Conservation (phyloP, 2,329 filamentous ascomycete species). For the Pseudonectria foliicola region DNA sequence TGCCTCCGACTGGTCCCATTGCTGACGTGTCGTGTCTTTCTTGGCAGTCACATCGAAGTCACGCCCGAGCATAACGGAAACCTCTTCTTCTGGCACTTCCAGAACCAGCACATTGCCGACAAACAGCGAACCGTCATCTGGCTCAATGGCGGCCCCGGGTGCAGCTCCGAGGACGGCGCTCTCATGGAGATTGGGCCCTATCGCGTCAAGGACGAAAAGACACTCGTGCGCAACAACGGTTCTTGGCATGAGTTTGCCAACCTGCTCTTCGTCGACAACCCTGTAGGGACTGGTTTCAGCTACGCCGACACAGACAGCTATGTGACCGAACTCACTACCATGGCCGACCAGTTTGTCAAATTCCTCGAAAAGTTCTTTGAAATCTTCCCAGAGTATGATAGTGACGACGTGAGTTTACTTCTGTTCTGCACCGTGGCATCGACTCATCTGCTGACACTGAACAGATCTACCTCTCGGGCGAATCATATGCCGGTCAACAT, state of each 20-base stretch:
- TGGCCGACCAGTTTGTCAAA: conserved; percentile 79
- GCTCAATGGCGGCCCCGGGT: conserved; percentile 95
- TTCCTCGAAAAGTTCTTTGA: conserved; percentile 91
- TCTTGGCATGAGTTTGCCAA: conserved; percentile 99
- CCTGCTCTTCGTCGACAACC: conserved; percentile 92
- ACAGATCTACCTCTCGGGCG: conserved; percentile 87
- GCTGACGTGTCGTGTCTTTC: conserved; percentile 16
- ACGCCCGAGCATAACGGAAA: conserved; percentile 81
- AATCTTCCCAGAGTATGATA: conserved; percentile 84
- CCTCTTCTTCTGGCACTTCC: conserved; percentile 97
- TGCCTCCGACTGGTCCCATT: not conserved
- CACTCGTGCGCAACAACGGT: conserved; percentile 75
- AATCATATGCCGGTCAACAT: conserved; percentile 94
- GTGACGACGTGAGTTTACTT: conserved; percentile 74
- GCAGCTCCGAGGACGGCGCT: conserved; percentile 93
- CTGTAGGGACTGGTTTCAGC: conserved; percentile 93
- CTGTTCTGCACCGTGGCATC: not conserved
- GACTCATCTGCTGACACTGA: conserved; percentile 11
- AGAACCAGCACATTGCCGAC: conserved; percentile 92
- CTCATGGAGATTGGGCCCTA: conserved; percentile 97
- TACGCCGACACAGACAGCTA: conserved; percentile 89
- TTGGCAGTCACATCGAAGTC: conserved; percentile 78
- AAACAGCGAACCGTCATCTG: conserved; percentile 87
- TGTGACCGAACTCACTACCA: conserved; percentile 74
- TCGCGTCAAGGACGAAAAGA: conserved; percentile 67